Conservation (phyloP, 306 rosid genomes). For the Delonix regia region DNA sequence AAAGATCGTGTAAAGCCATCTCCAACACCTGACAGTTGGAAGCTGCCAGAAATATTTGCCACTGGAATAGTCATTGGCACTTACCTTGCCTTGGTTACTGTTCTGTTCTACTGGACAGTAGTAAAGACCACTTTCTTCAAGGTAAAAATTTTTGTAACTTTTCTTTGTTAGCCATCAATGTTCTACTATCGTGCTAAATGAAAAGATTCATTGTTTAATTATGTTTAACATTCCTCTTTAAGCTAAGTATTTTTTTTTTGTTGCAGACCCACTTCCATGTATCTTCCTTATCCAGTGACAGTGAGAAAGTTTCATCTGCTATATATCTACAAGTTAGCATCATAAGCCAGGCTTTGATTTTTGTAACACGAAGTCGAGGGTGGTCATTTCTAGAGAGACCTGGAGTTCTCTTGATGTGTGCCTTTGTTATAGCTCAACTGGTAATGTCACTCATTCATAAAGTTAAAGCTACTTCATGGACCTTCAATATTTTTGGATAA, state of each 20-base stretch:
- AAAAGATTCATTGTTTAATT: constrained; percentile 2
- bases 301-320: constrained; percentile 74
- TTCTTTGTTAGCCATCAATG: constrained; percentile 21
- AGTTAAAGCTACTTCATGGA: constrained; percentile 18
- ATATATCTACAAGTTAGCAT: constrained; percentile 84
- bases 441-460: constrained; percentile 39
- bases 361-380: constrained; percentile 78
- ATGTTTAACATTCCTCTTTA: constrained; percentile 7
- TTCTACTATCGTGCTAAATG: neutral
- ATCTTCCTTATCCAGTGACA: constrained; percentile 55
- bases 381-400: constrained; percentile 86
- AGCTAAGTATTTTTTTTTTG: constrained; percentile 22
- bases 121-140: constrained; percentile 73
- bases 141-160: constrained; percentile 45
- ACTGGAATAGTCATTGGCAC: constrained; percentile 86
- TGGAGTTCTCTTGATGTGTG: constrained; percentile 72
- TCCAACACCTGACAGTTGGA: constrained; percentile 90
- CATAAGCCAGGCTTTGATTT: constrained; percentile 89
- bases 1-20: constrained; percentile 87
- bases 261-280: constrained; percentile 68
- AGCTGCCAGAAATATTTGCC: constrained; percentile 82
- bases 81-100: constrained; percentile 80
- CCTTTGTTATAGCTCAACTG: constrained; percentile 83
- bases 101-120: constrained; percentile 70
- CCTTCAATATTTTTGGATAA: neutral